Base-by-base conservation (phyloP, 129 eudicot species). In the Arctium minus region DNA sequence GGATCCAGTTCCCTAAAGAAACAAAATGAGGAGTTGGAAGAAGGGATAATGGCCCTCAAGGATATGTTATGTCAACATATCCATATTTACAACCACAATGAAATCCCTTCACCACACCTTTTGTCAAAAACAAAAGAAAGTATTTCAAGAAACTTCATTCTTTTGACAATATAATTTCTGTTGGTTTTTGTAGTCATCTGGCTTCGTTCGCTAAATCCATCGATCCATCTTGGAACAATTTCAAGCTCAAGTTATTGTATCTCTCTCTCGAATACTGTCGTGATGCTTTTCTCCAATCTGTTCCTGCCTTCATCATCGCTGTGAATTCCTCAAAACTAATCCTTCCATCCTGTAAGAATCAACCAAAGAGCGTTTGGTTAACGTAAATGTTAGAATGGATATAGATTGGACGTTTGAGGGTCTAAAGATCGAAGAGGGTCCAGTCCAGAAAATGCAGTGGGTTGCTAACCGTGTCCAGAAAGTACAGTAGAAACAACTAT, bases 271-370 rank as follows among this genome's bases (percentile, higher is more conserved):
- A 94, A 75, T 92, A 94, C 4, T 94, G 97, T 82, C 98, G 91
- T 1, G 98, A 94, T 67, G 98, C 98, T 82, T 95, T 95, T 82
- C 98, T 95, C 98, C 98, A 95, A 83, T 95, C 98, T 5, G 97
- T 92, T 72, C 98, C 98, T 4, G 97, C 88, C 83, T 95, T 92
- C 98, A 95, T 95, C 98, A 95, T 95, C 7, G 92, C 89, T 0
- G 94, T 88, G 79, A 95, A 95, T 76, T 95, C 98, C 4, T 95
- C 98, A 27, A 87, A 95, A 80, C 97, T 95, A 81, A 92, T 94
- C 31, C 89, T 87, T 39, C 98, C 96, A 62, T 92, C 98, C 98
- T 95, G 85, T 80, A 72, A 64, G 22, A 79, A 78, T 82, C 69
- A 83, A 72, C 68, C 44, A 37, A 70, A 46, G 31, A 77, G 15